Evolutionary conservation across 1,139 yeast genomes (phyloP).

Genomic region (Citeromyces hawaiiensis): DNA sequence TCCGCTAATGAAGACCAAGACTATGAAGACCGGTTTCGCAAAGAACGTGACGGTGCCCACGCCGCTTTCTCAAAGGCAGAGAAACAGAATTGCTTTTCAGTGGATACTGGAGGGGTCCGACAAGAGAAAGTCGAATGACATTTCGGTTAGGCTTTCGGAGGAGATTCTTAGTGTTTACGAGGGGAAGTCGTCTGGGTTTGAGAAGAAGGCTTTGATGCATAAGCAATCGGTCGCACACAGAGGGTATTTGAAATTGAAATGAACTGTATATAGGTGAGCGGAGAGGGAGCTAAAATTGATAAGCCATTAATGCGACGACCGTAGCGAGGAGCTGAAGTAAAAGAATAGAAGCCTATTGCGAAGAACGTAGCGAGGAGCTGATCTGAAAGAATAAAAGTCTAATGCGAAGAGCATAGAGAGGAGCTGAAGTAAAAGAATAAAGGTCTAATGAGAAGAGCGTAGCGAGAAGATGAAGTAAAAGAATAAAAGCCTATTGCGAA

Average conservation of each 20-base stretch:
- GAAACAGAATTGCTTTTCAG: slow-evolving; percentile 72
- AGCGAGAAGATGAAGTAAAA: too few species aligned
- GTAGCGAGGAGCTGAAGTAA: background rate
- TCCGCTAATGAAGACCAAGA: slow-evolving; percentile 71
- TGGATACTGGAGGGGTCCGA: slow-evolving; percentile 86
- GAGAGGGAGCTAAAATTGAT: too few species aligned
- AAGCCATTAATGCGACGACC: background rate
- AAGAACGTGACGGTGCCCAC: slow-evolving; percentile 71
- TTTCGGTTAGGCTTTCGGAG: slow-evolving; percentile 82
- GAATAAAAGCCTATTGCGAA: too few species aligned
- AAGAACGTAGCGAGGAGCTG: too few species aligned
- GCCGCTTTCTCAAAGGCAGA: slow-evolving; percentile 71
- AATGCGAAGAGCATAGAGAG: too few species aligned
- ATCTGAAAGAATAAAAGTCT: too few species aligned
- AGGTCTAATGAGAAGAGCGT: too few species aligned
- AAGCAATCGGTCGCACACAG: slow-evolving; percentile 74
- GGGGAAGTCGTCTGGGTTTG: slow-evolving; percentile 77
- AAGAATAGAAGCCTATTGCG: too few species aligned
- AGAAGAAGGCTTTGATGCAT: slow-evolving; percentile 73
- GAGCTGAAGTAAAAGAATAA: too few species aligned
- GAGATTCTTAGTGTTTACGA: slow-evolving; percentile 68
- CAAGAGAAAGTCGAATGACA: slow-evolving; percentile 68
- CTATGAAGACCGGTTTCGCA: slow-evolving; percentile 77
- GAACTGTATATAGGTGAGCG: slow-evolving; percentile 5
- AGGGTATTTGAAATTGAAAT: slow-evolving; percentile 46